A percentile compares a stretch with the other conserved stretches of the same genome.
Evolutionary conservation across 768 basidiomycete species (phyloP).

Genomic region (Brasilioporus rufonigricans): DNA sequence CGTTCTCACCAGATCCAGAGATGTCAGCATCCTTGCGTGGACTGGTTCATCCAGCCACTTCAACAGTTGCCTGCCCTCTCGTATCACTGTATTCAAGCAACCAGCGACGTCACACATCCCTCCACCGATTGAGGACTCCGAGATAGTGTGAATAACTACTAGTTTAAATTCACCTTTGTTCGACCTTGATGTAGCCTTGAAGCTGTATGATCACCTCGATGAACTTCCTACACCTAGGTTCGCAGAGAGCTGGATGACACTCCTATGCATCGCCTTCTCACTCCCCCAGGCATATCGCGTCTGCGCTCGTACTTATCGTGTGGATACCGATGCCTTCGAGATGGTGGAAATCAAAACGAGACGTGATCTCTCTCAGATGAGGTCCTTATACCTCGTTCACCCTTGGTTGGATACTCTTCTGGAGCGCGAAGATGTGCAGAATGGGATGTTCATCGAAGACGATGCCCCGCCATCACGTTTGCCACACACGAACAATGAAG

Average conservation of each 20-base stretch:
- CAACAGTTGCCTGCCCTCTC: background rate
- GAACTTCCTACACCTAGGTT: background rate
- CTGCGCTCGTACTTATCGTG: background rate
- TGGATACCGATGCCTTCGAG: background rate
- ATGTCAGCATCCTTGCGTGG: background rate
- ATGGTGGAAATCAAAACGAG: background rate
- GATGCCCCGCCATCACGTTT: background rate
- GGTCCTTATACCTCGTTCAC: background rate
- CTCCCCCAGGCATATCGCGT: background rate
- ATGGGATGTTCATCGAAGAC: background rate
- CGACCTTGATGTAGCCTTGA: background rate
- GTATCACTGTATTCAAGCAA: background rate
- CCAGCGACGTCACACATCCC: background rate
- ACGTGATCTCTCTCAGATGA: background rate
- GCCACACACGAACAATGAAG: background rate
- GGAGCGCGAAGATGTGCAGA: background rate
- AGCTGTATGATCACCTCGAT: background rate
- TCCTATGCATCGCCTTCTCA: background rate
- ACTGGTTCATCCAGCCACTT: background rate
- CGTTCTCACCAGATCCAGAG: background rate
- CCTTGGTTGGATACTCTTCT: background rate
- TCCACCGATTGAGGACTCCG: background rate
- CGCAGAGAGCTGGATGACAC: background rate
- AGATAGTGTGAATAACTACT: background rate
- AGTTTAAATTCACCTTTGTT: background rate